Base-by-base conservation (phyloP, 2,329 filamentous ascomycete genomes). In the Chalara sp. region DNA sequence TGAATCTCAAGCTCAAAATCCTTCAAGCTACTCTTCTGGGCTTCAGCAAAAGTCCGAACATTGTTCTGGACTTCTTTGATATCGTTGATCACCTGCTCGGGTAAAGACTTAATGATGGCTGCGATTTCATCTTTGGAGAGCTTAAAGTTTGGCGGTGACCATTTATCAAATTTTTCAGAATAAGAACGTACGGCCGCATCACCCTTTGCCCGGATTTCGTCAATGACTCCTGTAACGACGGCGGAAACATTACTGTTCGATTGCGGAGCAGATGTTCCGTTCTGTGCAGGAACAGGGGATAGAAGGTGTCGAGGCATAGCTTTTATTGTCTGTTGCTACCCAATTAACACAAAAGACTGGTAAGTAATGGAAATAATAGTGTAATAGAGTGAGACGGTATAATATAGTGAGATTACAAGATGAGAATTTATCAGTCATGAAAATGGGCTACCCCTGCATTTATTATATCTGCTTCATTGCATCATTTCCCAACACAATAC, bases 161-260 rank as follows among this genome's bases (percentile, higher is more conserved):
- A 80, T 51, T 73, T 72, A 60, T 79, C 76, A 51, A 79, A 80
- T 54, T 76, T 74, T 48, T 76, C 69, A 1, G 72, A 75, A 59
- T 78, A 79, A 1, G 56, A 58, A 2, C 73, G 65, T 4, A 79
- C 74, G 0, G 76, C 75, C 1, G 58, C 53, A 51, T 80, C 76
- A 4, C 76, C 76, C 28, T 74, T 68, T 4, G 52, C 49, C 0
- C 72, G 67, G 52, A 79, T 73, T 32, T 71, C 67, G 30, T 71
- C 66, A 49, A 79, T 76, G 12, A 78, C 73, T 2, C 61, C 63
- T 40, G 68, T 69, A 10, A 78, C 75, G 41, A 78, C 74, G 21
- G 58, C 49, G 0, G 68, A 51, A 6, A 73, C 69, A 11, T 39
- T 39, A 39, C 35, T 39, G 21, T 21, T 21, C 21, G 21, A 21